phyloP scores from a whole-genome alignment of 2,329 filamentous ascomycete genomes.

The Pseudopyricularia cyperi region DNA sequence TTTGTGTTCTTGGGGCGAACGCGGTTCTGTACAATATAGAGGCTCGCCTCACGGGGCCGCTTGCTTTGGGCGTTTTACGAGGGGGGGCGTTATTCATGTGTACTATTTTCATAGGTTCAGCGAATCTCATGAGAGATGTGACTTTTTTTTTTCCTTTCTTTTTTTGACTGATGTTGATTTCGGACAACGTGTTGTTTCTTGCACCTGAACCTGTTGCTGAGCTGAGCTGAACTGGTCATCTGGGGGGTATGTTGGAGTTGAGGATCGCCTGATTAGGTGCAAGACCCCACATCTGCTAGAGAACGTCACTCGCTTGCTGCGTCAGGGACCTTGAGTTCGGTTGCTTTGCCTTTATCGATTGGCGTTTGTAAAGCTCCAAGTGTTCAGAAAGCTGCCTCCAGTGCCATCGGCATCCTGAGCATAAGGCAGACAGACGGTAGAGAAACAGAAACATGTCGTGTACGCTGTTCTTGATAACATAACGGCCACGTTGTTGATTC shows the following conservation, averaged over 20 bases:
- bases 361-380: slow-evolving; percentile 1
- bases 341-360: not conserved
- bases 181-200: no score
- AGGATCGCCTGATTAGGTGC: not conserved
- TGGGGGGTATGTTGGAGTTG: no score
- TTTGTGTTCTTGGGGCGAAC: not conserved
- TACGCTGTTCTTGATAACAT: not conserved
- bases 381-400: slow-evolving; percentile 1
- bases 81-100: not conserved
- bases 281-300: not conserved
- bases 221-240: no score
- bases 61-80: not conserved
- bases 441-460: not conserved
- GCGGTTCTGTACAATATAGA: not conserved
- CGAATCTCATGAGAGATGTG: not conserved
- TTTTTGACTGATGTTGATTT: not conserved
- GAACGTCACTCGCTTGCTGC: not conserved
- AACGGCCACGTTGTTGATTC: not conserved
- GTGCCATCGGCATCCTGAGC: not conserved
- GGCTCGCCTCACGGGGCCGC: not conserved
- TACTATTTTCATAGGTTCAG: not conserved
- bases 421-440: not conserved
- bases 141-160: not conserved
- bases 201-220: no score
- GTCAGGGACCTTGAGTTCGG: not conserved